A percentile compares a stretch with the other conserved stretches of the same genome.
Conservation (phyloP, 192 early-diverging fungal species). For the Backusella psychrophila region DNA sequence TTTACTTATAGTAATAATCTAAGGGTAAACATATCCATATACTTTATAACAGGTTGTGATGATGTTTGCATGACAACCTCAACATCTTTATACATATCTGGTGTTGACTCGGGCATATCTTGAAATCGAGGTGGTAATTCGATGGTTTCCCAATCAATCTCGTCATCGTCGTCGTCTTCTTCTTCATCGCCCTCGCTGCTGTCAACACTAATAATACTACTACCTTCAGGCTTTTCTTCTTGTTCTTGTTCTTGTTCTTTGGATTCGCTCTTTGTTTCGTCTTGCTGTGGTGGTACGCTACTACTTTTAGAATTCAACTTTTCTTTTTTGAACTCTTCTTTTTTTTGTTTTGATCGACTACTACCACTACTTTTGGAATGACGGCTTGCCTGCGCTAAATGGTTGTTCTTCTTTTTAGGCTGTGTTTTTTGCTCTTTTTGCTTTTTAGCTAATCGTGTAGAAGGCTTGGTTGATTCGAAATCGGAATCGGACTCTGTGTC, state of each 20-base stretch:
- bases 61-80: constrained; percentile 30
- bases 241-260: not conserved
- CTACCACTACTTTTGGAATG: not conserved
- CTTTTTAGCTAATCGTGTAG: not conserved
- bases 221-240: not conserved
- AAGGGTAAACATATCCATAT: constrained; percentile 4
- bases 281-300: not conserved
- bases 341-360: not conserved
- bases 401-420: not conserved
- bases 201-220: not conserved
- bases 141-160: constrained; percentile 50
- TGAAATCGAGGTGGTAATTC: constrained; percentile 21
- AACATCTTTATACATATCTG: constrained; percentile 34
- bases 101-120: not conserved
- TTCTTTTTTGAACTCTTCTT: not conserved
- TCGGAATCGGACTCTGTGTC: not conserved
- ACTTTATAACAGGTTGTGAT: constrained; percentile 3
- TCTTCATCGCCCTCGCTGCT: not conserved
- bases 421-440: not conserved
- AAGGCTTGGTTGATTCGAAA: not conserved
- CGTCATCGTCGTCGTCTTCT: constrained; percentile 10
- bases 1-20: not conserved
- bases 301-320: not conserved
- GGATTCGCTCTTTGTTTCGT: not conserved
- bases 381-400: not conserved